Evolutionary conservation across 2,329 filamentous ascomycete species (phyloP).

Genomic region (Harringtonia lauricola): DNA sequence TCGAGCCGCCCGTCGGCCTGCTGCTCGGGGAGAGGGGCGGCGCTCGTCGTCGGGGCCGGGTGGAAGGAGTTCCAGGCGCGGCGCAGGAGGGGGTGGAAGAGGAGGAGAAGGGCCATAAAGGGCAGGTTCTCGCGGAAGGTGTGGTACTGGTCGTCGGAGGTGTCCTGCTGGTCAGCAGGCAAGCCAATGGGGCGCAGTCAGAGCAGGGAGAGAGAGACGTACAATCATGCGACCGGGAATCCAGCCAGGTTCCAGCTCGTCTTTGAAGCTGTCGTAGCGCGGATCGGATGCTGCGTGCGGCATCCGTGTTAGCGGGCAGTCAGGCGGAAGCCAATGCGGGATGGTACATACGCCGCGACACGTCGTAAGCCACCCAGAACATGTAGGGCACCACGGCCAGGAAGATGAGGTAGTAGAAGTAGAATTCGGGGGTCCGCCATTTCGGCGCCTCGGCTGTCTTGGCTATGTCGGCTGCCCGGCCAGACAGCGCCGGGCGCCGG

Average conservation of each 20-base stretch:
- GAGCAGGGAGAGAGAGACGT: constrained; percentile 19
- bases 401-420: constrained; percentile 65
- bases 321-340: background rate
- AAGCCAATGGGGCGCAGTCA: background rate
- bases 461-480: constrained; percentile 12
- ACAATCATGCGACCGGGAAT: constrained; percentile 84
- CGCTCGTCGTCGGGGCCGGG: constrained; percentile 7
- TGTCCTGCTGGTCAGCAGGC: constrained; percentile 48
- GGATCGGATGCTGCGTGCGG: constrained; percentile 69
- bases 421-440: constrained; percentile 85
- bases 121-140: constrained; percentile 80
- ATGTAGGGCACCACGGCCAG: constrained; percentile 62
- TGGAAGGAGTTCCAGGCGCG: constrained; percentile 53
- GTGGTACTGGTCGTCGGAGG: constrained; percentile 79
- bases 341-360: constrained; percentile 60
- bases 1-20: constrained; percentile 47
- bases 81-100: constrained; percentile 71
- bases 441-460: constrained; percentile 46
- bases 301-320: background rate
- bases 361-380: constrained; percentile 81
- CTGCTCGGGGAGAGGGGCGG: constrained; percentile 19
- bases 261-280: constrained; percentile 64
- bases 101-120: constrained; percentile 61
- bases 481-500: no score
- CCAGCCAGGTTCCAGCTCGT: constrained; percentile 71